Evolutionary conservation across 495 filamentous ascomycete species (phyloP), one percentile per base, ranked within the genome.

Genomic region (Pyrenula massariospora): DNA sequence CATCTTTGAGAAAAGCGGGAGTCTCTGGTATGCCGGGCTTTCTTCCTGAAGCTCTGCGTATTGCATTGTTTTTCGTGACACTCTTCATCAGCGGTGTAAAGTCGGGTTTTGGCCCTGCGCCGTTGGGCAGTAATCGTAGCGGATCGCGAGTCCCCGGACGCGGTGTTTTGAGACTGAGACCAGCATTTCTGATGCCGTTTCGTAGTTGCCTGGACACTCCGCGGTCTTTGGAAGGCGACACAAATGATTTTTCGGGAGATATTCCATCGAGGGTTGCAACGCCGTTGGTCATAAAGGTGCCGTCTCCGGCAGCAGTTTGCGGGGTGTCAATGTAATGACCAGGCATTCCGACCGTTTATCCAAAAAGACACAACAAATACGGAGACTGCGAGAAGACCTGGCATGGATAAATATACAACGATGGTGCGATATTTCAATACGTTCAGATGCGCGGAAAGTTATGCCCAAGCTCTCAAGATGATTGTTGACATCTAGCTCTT

Each of bases 31-130:
- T 76, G n/a, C 76, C 77, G 56, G 60, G 75, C 67, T 66, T 82
- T 74, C 73, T 80, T 66, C 72, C 73, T 50, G 74, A 74, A 59
- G 66, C 64, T 63, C 80, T 80, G 51, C 79, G 77, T 52, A 86
- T 72, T 31, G 84, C 77, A 59, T 85, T 91, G 62, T 92, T 91
- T 55, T 83, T 83, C 19, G 89, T 88, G 12, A 90, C 91, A 57
- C 87, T 95, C 72, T 90, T 92, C 66, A 98, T 81, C 55, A 98
- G 70, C 0, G 93, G 93, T 1, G 93, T 98, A 65, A 98, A 98
- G 59, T 98, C 94, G 51, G 79, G 81, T 53, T 83, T 84, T 12
- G 73, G 79, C 1, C 81, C 68, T 42, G 78, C 78, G 73, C 69
- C 12, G 80, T 77, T 23, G 70, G 85, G 63, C 78, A 73, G 24